Base-by-base conservation (phyloP, 2,329 filamentous ascomycete species). In the Exophiala viscosa region DNA sequence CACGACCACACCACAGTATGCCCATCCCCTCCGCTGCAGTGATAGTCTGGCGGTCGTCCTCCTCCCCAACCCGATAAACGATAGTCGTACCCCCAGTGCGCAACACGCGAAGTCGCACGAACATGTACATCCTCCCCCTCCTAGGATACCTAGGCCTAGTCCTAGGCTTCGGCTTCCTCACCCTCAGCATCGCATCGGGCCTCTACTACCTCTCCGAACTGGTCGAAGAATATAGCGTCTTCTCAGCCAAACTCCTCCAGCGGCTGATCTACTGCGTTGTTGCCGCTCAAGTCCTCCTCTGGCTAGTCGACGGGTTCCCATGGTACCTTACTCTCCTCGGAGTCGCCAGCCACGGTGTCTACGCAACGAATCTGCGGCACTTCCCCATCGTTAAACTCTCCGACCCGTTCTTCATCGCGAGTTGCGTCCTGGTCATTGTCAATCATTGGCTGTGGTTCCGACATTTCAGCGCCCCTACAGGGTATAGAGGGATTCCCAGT, bases 171-270 rank as follows among this genome's bases (percentile, higher is more conserved):
- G 84, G 83, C 66, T 97, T 99, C 73, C 77, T 99, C 62, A 97
- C 93, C 15, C 79, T 99, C 57, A 90, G 92, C 51, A 97, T 99
- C 89, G 93, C 93, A 35, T 96, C 90, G n/a, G 93, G 93, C 34
- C 84, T 99, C 20, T 99, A 99, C 76, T 99, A 99, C 70, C 86
- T 99, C 48, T 96, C 92, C 18, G 93, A 99, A 71, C 84, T 97
- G 11, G 93, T 99, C 56, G 93, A 99, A 73, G 93, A 99, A 71
- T 92, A 99, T 68, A 96, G 92, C 3, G 92, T 97, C 9, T 73
- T 95, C 58, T 88, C 91, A 10, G 95, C 95, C 69, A 88, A 86
- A 52, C 76, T 96, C n/a, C 78, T 99, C 47, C 87, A 82, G 32
- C 85, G 83, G 38, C 77, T 97, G 50, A 96, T 97, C 65, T 96